Evolutionary conservation across 768 basidiomycete genomes (phyloP), one percentile per base, ranked within the genome.

Genomic region (Suillus fuscotomentosus): DNA sequence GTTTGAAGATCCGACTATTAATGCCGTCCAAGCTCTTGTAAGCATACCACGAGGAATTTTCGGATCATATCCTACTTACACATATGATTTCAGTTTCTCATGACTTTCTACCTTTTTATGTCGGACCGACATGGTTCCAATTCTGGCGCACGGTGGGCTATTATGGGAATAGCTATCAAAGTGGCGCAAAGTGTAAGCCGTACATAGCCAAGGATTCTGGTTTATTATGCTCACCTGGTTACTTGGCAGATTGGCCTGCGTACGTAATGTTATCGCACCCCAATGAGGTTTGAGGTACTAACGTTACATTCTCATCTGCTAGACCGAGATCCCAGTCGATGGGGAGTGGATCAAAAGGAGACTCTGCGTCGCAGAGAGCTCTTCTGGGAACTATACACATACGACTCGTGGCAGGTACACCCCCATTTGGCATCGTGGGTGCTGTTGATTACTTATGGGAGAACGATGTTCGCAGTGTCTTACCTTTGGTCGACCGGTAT

Each of bases 311-410:
- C 11, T 61, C 59, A 43, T 60, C 65, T 66, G 64, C 65, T 63
- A 90, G 88, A 90, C 76, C 84, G 88, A 43, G 88, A 90, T 73
- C 86, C 86, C 65, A 87, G 87, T n/a, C 82, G 81, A 63, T 89
- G 86, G 85, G 87, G 86, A 47, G 74, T 79, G 3, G 87, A 89
- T 67, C 70, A 76, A 31, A 73, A 77, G 51, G 88, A 89, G 73
- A 86, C 87, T 0, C 81, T 85, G 63, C 79, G 83, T 38, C 82
- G 88, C n/a, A 83, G 88, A 8, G 86, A 88, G 71, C 70, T 88
- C 34, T 89, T 90, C 68, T 90, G 88, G 88, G 88, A 90, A 62
- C 60, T 78, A 54, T 78, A 77, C 50, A 79, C 77, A 13, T 77
- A 80, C 20, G 77, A 78, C 61, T 72, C 71, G 17, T 76, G 70